Percentiles rank a stretch among this genome's conserved stretches.
Evolutionary conservation across 306 rosid species (phyloP).

Genomic region (Inga oerstediana): DNA sequence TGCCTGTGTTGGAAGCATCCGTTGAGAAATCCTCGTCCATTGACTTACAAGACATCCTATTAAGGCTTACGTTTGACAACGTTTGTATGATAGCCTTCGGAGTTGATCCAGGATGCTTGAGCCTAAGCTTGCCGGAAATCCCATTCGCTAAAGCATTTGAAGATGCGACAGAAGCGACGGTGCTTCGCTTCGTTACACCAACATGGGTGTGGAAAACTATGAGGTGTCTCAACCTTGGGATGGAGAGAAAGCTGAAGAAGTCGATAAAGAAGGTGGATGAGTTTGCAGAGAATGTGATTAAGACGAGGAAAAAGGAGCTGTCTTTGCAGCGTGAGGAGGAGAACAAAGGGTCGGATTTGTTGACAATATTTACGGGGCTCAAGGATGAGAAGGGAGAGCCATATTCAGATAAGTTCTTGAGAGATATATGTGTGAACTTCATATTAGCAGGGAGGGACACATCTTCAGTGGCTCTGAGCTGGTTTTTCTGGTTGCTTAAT

Average conservation of each 20-base stretch:
- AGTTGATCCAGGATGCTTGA: constrained; percentile 85
- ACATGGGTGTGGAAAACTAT: constrained; percentile 63
- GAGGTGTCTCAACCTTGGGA: constrained; percentile 73
- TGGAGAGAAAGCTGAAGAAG: constrained; percentile 59
- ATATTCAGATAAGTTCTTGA: constrained; percentile 77
- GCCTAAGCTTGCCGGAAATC: constrained; percentile 53
- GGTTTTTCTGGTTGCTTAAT: constrained; percentile 91
- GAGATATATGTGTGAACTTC: constrained; percentile 93
- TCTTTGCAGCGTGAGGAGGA: constrained; percentile 21
- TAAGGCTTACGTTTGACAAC: constrained; percentile 85
- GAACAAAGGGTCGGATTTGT: constrained; percentile 52
- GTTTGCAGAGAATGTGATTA: constrained; percentile 77
- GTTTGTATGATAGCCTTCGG: constrained; percentile 95
- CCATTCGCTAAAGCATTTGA: constrained; percentile 90
- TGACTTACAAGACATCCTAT: constrained; percentile 80
- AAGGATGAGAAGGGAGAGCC: constrained; percentile 68
- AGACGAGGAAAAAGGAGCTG: constrained; percentile 74
- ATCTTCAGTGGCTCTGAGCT: constrained; percentile 92
- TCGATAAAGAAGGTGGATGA: constrained; percentile 71
- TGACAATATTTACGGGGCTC: constrained; percentile 72
- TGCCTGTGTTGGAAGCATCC: constrained; percentile 57
- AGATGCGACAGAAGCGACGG: constrained; percentile 81
- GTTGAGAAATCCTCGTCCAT: constrained; percentile 26
- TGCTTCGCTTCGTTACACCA: constrained; percentile 73
- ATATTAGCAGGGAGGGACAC: constrained; percentile 95